Base-by-base conservation (phyloP, 1,139 yeast species). In the Protomyces inouyei region DNA sequence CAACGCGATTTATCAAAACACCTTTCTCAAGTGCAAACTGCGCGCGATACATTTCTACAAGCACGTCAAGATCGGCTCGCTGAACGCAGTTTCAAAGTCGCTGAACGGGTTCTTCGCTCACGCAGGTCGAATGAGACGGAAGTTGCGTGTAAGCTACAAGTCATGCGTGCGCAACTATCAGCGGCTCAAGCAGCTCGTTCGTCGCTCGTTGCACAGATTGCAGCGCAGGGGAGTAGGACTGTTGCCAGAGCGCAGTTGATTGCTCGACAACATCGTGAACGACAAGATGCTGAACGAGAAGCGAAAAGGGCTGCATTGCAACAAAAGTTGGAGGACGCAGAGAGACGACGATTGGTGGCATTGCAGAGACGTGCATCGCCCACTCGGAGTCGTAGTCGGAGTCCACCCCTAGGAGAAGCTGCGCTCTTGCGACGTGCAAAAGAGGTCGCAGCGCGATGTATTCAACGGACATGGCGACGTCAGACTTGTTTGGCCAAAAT, bases 131-230 rank as follows among this genome's bases (percentile, higher is more conserved):
- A 52, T 16, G 55, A 43, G 18, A 55, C 16, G 21, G 52, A 40
- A n/a, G 37, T 59, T 2, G 63, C 52, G 2, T 51, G 51, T 16
- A 52, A 52, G 36, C 45, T 59, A 6, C 52, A 59, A 35, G 57
- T 43, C 25, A 51, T 59, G 43, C 63, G 56, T 3, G 63, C 23
- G 3, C 35, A 51, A 8, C 37, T 52, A 16, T 37, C 53, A 9
- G 63, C 63, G 3, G 63, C 63, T 4, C 63, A 59, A 52, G 63
- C 63, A n/a, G 63, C 63, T 4, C 52, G 63, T 12, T 25, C 43
- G 35, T 51, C 56, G 23, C 53, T 59, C 21, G 40, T 51, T 52
- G 63, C 63, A 6, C 8, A 23, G 16, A 52, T 52, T 5, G 52
- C 63, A 5, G 63, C 63, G n/a, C 53, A 59, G 25, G 63, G 63